Conservation (phyloP, 2,329 filamentous ascomycete species). For the Colletotrichum sp. region DNA sequence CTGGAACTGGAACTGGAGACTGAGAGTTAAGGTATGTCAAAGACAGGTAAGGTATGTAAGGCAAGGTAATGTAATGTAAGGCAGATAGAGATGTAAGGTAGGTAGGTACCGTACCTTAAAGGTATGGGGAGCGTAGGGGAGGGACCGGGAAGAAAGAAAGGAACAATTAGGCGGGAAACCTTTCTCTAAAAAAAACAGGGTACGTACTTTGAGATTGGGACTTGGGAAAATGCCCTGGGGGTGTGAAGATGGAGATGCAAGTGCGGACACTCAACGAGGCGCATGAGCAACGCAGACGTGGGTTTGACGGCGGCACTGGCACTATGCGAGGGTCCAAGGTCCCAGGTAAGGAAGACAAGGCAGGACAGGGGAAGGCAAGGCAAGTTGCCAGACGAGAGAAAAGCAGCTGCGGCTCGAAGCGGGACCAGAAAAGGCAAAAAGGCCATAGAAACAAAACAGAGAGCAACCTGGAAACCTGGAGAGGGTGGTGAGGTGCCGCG, state of each 20-base stretch:
- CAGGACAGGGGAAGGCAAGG: neutral
- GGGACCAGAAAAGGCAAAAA: neutral
- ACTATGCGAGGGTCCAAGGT: neutral
- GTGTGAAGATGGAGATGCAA: neutral
- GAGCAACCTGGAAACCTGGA: neutral
- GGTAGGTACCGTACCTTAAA: neutral
- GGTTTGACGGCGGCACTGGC: neutral
- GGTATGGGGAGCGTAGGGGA: neutral
- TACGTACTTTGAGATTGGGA: neutral
- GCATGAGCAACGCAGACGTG: slow-evolving; percentile 4
- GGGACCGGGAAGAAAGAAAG: neutral
- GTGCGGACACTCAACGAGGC: neutral
- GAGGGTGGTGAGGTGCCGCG: slow-evolving; percentile 9
- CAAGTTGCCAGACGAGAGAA: neutral
- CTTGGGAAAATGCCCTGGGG: neutral
- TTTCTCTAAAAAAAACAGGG: neutral
- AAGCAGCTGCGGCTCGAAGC: slow-evolving; percentile 2
- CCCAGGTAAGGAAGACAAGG: neutral
- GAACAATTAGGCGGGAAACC: neutral
- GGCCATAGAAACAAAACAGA: neutral
- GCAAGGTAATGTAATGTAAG: neutral
- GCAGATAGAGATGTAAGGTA: neutral
- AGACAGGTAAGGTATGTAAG: neutral
- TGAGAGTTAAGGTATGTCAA: neutral
- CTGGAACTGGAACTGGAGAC: neutral